Evolutionary conservation across 1,284 basidiomycete genomes (phyloP).

Genomic region (Ganoderma lingzhi): DNA sequence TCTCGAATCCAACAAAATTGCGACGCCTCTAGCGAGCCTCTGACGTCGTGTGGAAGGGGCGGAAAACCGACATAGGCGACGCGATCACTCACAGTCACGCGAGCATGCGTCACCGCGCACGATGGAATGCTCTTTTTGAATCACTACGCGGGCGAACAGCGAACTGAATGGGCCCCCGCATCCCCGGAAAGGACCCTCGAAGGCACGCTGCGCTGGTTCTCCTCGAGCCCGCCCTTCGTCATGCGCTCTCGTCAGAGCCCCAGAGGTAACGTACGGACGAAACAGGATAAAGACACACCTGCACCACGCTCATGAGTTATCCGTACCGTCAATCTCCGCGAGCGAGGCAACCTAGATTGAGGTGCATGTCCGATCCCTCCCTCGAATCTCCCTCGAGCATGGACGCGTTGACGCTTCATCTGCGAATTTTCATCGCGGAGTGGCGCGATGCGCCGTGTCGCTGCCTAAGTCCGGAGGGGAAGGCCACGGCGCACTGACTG

Average conservation of each 20-base stretch:
- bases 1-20: background rate
- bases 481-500: background rate
- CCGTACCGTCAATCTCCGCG: slow-evolving; percentile 15
- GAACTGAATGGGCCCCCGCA: slow-evolving; percentile 17
- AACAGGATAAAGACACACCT: slow-evolving; percentile 4
- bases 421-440: background rate
- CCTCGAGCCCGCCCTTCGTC: slow-evolving; percentile 10
- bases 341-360: slow-evolving; percentile 14
- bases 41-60: background rate
- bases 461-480: background rate
- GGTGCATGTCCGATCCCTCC: slow-evolving; percentile 10
- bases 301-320: background rate
- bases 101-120: slow-evolving; percentile 10
- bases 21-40: background rate
- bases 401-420: background rate
- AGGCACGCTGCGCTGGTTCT: slow-evolving; percentile 6
- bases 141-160: slow-evolving; percentile 7
- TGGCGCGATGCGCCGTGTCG: background rate
- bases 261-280: background rate
- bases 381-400: slow-evolving; percentile 5
- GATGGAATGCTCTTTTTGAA: slow-evolving; percentile 3
- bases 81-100: slow-evolving; percentile 8
- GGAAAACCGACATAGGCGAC: background rate
- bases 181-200: slow-evolving; percentile 13
- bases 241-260: background rate